Evolutionary conservation across 2,329 filamentous ascomycete genomes (phyloP), one percentile per base, ranked within the genome.

Genomic region (Didymella sp.): DNA sequence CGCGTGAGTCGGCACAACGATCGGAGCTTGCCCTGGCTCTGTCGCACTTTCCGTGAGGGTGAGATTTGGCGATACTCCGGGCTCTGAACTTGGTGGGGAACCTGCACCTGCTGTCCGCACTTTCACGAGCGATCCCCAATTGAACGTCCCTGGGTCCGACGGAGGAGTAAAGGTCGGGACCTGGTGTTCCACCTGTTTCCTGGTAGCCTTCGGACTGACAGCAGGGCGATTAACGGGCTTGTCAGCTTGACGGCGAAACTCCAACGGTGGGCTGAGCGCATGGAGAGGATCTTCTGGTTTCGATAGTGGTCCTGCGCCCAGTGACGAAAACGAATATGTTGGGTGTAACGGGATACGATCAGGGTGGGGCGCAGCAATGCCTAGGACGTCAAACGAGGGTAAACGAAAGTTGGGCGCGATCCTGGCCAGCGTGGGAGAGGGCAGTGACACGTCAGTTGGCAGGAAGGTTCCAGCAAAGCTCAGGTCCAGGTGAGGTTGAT

Each of bases 351-450:
- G 62, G 47, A 76, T 64, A 59, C 74, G 68, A 65, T 80, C 74
- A 59, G 79, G 76, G 72, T 80, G 77, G 42, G 81, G 79, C 46
- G 77, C 74, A 49, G 78, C 77, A 56, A 83, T 83, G 30, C 81
- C 81, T 46, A 84, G 75, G 17, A 77, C 73, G 52, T 84, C 78
- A 65, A 85, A 84, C 2, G 82, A 82, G 5, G 82, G 83, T 15
- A 85, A 77, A 50, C 82, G 80, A 37, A 85, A 71, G 56, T 71
- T 76, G 53, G 72, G 73, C 40, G 70, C 66, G 27, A 69, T 65
- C 58, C 69, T 77, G 40, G 65, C 43, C 33, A 72, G 58, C n/a
- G 67, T 68, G 30, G 71, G 67, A 27, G 73, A 62, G 38, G 72
- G 69, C 25, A 74, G 68, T 51, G 72, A 70, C 38, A 69, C 62